Evolutionary conservation across 768 basidiomycete species (phyloP).

Genomic region (Hypholoma sublateritium): DNA sequence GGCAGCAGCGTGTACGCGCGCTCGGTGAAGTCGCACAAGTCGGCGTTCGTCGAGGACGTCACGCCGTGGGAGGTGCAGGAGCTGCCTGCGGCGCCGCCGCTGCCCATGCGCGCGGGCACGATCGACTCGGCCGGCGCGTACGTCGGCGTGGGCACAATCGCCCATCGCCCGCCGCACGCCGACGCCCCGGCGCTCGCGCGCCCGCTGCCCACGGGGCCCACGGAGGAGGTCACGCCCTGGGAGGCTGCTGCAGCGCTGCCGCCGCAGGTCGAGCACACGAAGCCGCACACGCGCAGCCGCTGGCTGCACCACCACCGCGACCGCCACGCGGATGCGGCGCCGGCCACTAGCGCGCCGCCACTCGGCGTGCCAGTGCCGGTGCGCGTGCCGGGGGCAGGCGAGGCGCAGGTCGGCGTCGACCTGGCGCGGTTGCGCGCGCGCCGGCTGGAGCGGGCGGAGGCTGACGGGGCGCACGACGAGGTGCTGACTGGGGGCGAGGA

Average conservation of each 20-base stretch:
- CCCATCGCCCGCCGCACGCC: not conserved
- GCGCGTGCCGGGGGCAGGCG: not conserved
- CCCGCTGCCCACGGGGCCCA: slow-evolving; percentile 7
- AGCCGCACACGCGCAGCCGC: not conserved
- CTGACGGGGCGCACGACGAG: not conserved
- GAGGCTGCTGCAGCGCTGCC: slow-evolving; percentile 18
- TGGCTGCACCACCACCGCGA: too few species aligned
- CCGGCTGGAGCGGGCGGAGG: not conserved
- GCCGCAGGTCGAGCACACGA: not conserved
- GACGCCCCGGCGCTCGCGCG: not conserved
- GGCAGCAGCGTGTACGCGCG: not conserved
- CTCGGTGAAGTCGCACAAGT: slow-evolving; percentile 6
- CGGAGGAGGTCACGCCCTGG: slow-evolving; percentile 22
- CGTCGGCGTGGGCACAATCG: not conserved
- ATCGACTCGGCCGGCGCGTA: not conserved
- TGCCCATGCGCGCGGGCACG: not conserved
- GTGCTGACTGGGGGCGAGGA: not conserved
- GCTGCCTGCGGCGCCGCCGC: slow-evolving; percentile 1
- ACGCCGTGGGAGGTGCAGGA: slow-evolving; percentile 13
- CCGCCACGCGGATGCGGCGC: too few species aligned
- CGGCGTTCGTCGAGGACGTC: slow-evolving; percentile 15
- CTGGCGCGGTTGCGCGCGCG: not conserved
- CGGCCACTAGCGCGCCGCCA: not conserved
- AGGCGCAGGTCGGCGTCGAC: not conserved
- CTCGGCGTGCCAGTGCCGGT: not conserved